A percentile compares a stretch with the other conserved stretches of the same genome.
phyloP scores from a whole-genome alignment of 139 green algal species.

The Marvania coccoides region DNA sequence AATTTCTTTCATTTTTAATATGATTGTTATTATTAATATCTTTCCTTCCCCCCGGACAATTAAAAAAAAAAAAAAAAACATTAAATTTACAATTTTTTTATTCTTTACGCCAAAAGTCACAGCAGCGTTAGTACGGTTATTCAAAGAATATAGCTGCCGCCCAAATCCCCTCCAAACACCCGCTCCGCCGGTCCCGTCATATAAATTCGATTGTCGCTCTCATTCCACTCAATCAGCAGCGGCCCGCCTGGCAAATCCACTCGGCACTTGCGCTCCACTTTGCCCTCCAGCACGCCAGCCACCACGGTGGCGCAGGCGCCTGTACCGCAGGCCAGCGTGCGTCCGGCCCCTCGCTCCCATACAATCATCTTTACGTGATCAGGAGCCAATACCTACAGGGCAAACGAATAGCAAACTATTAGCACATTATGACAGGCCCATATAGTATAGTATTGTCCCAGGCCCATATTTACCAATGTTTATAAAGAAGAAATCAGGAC shows the following conservation, averaged over 20 bases:
- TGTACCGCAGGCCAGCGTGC: conserved; percentile 94
- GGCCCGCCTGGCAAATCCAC: conserved; percentile 89
- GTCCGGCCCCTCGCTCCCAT: conserved; percentile 95
- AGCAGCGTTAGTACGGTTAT: background rate
- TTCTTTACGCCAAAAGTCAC: background rate
- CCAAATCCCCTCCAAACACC: conserved; percentile 63
- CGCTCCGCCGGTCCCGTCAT: conserved; percentile 95
- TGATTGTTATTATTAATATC: background rate
- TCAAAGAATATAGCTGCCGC: background rate
- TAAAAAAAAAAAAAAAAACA: background rate
- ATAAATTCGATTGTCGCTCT: conserved; percentile 84
- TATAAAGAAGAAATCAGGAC: background rate
- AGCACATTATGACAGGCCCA: too few species aligned
- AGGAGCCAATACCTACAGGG: conserved; percentile 54
- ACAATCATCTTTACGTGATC: conserved; percentile 85
- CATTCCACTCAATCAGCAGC: conserved; percentile 92
- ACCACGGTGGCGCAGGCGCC: conserved; percentile 96
- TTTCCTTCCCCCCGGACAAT: background rate
- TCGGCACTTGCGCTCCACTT: conserved; percentile 61
- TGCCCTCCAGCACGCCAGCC: conserved; percentile 89
- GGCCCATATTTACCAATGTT: background rate
- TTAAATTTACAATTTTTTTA: background rate
- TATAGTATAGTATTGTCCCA: too few species aligned
- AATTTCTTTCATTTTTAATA: background rate
- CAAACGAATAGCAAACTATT: too few species aligned